These are phyloP conservation scores for Aureobasidium sp. DNA, from an alignment of 2,329 filamentous ascomycete genomes.

Conservation along the genomic window DNA sequence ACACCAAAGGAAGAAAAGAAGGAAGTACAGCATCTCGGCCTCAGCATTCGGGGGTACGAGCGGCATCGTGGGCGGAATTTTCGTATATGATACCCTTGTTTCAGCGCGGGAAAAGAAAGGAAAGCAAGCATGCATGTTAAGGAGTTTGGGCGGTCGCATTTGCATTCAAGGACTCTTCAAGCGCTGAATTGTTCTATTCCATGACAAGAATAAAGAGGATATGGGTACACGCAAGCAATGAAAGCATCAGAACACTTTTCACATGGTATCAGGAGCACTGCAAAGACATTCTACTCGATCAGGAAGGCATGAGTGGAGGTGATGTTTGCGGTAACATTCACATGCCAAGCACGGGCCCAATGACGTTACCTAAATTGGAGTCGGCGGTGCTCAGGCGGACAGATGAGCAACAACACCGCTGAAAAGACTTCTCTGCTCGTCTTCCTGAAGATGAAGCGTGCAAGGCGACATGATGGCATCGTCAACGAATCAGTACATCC, in stretches of 20 bases:
- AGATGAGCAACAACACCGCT: not conserved
- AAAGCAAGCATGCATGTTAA: not conserved
- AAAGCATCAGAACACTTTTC: not conserved
- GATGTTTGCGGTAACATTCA: not conserved
- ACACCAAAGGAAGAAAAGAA: not conserved
- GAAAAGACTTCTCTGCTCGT: not conserved
- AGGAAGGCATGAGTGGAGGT: not conserved
- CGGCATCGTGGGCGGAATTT: not conserved
- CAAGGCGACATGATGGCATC: constrained; percentile 2
- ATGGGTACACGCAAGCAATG: not conserved
- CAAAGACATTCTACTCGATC: not conserved
- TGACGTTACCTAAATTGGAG: not conserved
- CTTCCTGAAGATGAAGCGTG: constrained; percentile 1
- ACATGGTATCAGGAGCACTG: not conserved
- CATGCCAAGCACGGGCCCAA: constrained; percentile 1
- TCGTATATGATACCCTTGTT: constrained; percentile 6
- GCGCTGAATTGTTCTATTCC: constrained; percentile 2
- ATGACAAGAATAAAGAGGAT: not conserved
- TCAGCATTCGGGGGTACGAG: not conserved
- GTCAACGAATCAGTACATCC: constrained; percentile 36
- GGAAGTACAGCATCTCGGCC: not conserved
- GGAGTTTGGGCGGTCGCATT: constrained; percentile 10
- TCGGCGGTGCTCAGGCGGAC: constrained; percentile 6
- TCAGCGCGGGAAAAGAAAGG: not conserved
- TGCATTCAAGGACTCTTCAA: constrained; percentile 6